phyloP scores from a whole-genome alignment of 2,329 filamentous ascomycete genomes.

The Zasmidium angulare region DNA sequence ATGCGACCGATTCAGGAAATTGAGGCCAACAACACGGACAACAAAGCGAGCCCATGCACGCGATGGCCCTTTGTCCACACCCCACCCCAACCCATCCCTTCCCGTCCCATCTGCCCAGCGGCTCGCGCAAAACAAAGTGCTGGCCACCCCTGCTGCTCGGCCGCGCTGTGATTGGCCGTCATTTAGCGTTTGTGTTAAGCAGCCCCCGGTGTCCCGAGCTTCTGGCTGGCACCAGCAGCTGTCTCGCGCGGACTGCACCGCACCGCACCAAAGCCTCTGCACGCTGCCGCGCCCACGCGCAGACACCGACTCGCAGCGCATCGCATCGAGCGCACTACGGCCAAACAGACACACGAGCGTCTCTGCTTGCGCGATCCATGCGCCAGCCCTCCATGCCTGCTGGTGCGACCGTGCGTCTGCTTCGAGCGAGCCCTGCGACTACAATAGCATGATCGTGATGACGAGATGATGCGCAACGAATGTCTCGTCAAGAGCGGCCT shows the following conservation, averaged over 20 bases:
- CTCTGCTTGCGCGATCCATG: conserved; percentile 7
- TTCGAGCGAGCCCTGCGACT: background rate
- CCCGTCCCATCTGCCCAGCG: conserved; percentile 5
- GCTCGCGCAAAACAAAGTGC: conserved; percentile 8
- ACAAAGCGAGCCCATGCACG: conserved; percentile 23
- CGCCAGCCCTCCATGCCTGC: background rate
- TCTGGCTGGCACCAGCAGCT: no score
- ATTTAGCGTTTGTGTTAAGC: conserved; percentile 4
- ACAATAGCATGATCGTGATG: no score
- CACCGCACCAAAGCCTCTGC: background rate
- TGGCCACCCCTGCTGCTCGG: conserved; percentile 12
- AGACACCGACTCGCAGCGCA: background rate
- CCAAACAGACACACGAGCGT: no score
- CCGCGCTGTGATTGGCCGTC: conserved; percentile 5
- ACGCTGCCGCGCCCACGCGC: background rate
- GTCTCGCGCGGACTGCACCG: background rate
- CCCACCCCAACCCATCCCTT: conserved; percentile 6
- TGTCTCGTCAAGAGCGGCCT: no score
- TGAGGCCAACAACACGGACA: conserved; percentile 19
- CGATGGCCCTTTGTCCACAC: conserved; percentile 20
- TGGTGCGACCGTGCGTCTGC: conserved; percentile 2
- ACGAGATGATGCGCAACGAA: background rate
- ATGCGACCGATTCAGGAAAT: conserved; percentile 22
- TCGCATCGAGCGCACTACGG: background rate
- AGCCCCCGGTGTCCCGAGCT: conserved; percentile 8